Conservation (phyloP, 768 basidiomycete genomes). For the Suillus plorans region DNA sequence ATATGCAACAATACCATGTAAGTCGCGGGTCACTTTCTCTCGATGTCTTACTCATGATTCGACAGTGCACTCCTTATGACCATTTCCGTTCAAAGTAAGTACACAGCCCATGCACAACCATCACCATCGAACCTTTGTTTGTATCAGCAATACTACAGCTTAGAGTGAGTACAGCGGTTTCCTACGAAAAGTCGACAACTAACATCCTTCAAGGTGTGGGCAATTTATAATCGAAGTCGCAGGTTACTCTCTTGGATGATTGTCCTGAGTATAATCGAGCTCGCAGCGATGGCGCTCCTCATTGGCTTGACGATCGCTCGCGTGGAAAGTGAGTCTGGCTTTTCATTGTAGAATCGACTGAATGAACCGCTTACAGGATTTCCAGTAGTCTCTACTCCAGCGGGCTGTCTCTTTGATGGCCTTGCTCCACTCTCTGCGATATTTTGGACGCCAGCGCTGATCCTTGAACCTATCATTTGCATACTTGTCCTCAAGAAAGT, state of each 20-base stretch:
- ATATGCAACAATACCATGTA: constrained; percentile 10
- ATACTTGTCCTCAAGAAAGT: constrained; percentile 22
- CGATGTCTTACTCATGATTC: neutral
- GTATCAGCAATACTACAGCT: constrained; percentile 8
- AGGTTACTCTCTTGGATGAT: constrained; percentile 5
- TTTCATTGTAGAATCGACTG: neutral
- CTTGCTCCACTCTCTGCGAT: constrained; percentile 19
- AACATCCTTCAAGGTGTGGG: constrained; percentile 12
- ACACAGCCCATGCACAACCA: neutral
- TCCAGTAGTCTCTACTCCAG: constrained; percentile 20
- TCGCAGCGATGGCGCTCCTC: constrained; percentile 8
- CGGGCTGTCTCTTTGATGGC: constrained; percentile 22
- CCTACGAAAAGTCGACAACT: neutral
- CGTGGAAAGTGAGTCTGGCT: constrained; percentile 8
- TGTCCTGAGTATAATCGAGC: constrained; percentile 3
- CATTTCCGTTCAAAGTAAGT: constrained; percentile 13
- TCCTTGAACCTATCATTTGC: constrained; percentile 26
- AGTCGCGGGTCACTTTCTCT: neutral
- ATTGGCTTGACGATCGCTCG: constrained; percentile 9
- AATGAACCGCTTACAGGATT: constrained; percentile 12
- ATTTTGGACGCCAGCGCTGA: constrained; percentile 25
- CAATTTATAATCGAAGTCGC: constrained; percentile 10
- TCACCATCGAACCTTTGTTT: neutral
- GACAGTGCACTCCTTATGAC: constrained; percentile 13
- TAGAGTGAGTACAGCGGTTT: neutral